A percentile compares a stretch with the other conserved stretches of the same genome.
These are phyloP conservation scores for Hibiscus mutabilis DNA, from an alignment of 345 rosid genomes.

Conservation along the genomic window DNA sequence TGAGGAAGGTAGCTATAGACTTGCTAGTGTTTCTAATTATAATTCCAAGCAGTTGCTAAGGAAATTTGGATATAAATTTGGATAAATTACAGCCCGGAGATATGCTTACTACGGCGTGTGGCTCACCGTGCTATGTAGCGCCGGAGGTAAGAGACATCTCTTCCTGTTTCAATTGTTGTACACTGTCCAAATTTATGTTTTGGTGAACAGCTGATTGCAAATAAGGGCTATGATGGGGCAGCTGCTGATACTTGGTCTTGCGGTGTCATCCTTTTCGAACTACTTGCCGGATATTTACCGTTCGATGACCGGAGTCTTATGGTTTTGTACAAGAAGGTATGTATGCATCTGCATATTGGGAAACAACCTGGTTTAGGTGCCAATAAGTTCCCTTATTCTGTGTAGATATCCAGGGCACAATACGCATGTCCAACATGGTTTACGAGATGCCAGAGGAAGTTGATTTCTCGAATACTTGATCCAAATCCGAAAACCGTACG, in stretches of 20 bases:
- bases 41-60: background rate
- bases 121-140: conserved; percentile 89
- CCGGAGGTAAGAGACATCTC: conserved; percentile 58
- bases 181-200: conserved; percentile 3
- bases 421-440: conserved; percentile 4
- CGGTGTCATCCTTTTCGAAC: conserved; percentile 83
- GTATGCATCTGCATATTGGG: conserved; percentile 13
- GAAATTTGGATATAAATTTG: conserved; percentile 10
- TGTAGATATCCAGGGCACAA: background rate
- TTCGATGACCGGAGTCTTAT: conserved; percentile 69
- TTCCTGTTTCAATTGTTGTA: background rate
- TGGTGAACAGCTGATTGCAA: conserved; percentile 54
- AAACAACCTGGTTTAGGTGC: background rate
- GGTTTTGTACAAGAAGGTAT: conserved; percentile 61
- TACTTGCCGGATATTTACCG: conserved; percentile 71
- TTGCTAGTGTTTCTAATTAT: background rate
- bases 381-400: background rate
- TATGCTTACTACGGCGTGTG: conserved; percentile 77
- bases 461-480: background rate
- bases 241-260: conserved; percentile 95
- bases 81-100: conserved; percentile 55
- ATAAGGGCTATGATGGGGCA: conserved; percentile 74
- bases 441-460: background rate
- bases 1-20: conserved; percentile 42
- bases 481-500: background rate